Evolutionary conservation across 2,329 filamentous ascomycete species (phyloP).

Genomic region (Claviceps capensis): DNA sequence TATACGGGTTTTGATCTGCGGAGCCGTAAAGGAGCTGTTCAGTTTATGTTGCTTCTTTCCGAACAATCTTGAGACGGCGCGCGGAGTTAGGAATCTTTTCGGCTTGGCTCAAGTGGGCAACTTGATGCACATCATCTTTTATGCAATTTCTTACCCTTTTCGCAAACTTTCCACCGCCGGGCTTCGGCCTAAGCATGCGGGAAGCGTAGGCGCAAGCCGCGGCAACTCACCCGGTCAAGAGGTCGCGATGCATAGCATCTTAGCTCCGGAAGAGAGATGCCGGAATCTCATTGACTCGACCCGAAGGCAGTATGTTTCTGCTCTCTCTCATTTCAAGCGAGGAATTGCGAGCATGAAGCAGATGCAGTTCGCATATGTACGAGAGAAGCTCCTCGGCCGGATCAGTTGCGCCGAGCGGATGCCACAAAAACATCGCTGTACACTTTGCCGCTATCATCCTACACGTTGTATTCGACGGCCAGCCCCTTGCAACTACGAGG

Average conservation of each 20-base stretch:
- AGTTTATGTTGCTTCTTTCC: not conserved
- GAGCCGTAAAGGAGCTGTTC: not conserved
- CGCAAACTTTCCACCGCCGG: not conserved
- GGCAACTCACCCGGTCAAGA: not conserved
- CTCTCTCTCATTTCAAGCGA: not conserved
- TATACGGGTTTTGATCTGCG: not conserved
- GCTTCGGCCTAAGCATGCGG: not conserved
- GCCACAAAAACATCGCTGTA: not conserved
- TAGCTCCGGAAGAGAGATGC: not conserved
- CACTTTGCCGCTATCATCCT: not conserved
- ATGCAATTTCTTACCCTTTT: not conserved
- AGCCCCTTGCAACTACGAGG: too few relatives aligned
- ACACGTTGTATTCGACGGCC: not conserved
- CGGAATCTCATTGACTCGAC: not conserved
- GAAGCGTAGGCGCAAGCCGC: not conserved
- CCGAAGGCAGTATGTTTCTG: not conserved
- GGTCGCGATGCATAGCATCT: not conserved
- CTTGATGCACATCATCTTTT: not conserved
- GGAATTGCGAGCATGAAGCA: not conserved
- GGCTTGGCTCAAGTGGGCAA: not conserved
- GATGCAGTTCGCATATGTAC: not conserved
- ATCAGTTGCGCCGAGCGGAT: not conserved
- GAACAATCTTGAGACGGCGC: not conserved
- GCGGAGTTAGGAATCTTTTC: too few relatives aligned
- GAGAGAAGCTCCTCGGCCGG: not conserved